Conservation (phyloP, 2,329 filamentous ascomycete species). For the Phoma sp. region DNA sequence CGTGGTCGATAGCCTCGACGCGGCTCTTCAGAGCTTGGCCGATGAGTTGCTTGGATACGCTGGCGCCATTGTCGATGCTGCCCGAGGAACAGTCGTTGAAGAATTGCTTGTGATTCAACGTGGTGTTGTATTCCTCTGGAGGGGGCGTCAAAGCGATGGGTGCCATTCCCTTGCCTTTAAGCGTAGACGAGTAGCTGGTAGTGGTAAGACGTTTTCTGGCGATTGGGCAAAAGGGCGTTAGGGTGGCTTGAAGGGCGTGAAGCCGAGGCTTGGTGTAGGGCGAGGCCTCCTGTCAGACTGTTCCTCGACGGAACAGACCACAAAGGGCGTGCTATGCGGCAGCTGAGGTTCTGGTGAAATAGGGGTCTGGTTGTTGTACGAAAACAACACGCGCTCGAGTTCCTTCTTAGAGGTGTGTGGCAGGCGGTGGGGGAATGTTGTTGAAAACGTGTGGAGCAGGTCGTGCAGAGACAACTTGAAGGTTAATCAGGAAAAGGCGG, state of each 20-base stretch:
- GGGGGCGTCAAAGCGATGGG: conserved; percentile 66
- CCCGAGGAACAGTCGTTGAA: conserved; percentile 38
- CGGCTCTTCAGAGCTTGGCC: conserved; percentile 85
- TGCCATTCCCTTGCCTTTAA: conserved; percentile 67
- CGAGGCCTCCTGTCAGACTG: conserved; percentile 95
- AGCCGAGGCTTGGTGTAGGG: conserved; percentile 81
- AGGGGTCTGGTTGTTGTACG: conserved; percentile 54
- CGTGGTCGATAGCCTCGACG: conserved; percentile 81
- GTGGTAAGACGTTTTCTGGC: conserved; percentile 11
- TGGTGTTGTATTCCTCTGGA: conserved; percentile 48
- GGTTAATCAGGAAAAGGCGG: conserved; percentile 49
- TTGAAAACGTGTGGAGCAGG: conserved; percentile 57
- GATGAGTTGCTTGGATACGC: conserved; percentile 77
- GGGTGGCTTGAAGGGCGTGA: conserved; percentile 93
- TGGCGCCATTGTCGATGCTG: conserved; percentile 54
- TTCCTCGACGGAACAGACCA: conserved; percentile 99
- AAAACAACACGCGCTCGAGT: conserved; percentile 52
- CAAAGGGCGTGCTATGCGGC: conserved; percentile 99
- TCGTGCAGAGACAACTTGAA: conserved; percentile 56
- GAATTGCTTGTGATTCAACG: conserved; percentile 46
- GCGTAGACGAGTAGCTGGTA: conserved; percentile 26
- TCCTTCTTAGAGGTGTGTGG: conserved; percentile 44
- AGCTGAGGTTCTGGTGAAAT: conserved; percentile 77
- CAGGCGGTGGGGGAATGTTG: conserved; percentile 54
- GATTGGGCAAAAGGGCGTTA: conserved; percentile 65